Evolutionary conservation across 2,329 filamentous ascomycete genomes (phyloP).

Genomic region (Emergomyces pasteurianus): DNA sequence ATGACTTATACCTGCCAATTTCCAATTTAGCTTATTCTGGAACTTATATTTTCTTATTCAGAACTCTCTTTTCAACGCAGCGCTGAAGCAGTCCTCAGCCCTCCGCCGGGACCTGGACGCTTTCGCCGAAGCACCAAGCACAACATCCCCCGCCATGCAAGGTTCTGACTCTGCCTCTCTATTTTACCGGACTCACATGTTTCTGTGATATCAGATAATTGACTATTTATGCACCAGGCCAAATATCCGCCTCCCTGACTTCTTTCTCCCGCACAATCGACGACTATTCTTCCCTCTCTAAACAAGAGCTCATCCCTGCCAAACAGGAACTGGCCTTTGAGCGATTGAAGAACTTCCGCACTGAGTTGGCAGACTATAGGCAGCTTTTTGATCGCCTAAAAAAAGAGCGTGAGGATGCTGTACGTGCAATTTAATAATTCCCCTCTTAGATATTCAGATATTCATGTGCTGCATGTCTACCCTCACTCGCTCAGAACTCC

Average conservation of each 20-base stretch:
- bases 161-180: constrained; percentile 21
- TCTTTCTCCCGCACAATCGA: constrained; percentile 83
- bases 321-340: constrained; percentile 88
- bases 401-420: constrained; percentile 61
- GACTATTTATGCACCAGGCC: constrained; percentile 39
- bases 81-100: constrained; percentile 70
- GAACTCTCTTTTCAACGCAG: constrained; percentile 79
- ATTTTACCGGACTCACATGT: too few relatives aligned
- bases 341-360: constrained; percentile 71
- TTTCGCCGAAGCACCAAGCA: constrained; percentile 48
- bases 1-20: neutral
- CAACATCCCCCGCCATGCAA: constrained; percentile 51
- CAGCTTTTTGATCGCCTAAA: constrained; percentile 67
- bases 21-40: neutral
- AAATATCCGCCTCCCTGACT: constrained; percentile 65
- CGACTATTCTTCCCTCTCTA: constrained; percentile 76
- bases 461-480: neutral
- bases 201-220: neutral
- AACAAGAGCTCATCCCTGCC: constrained; percentile 76
- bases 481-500: neutral
- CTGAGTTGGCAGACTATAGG: constrained; percentile 70
- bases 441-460: neutral
- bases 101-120: constrained; percentile 64
- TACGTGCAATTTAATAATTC: constrained; percentile 20
- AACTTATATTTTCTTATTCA: constrained; percentile 20